Percentiles rank a stretch among this genome's conserved stretches.
Evolutionary conservation across 441 rosid species (phyloP).

Genomic region (Gossypium aridum): DNA sequence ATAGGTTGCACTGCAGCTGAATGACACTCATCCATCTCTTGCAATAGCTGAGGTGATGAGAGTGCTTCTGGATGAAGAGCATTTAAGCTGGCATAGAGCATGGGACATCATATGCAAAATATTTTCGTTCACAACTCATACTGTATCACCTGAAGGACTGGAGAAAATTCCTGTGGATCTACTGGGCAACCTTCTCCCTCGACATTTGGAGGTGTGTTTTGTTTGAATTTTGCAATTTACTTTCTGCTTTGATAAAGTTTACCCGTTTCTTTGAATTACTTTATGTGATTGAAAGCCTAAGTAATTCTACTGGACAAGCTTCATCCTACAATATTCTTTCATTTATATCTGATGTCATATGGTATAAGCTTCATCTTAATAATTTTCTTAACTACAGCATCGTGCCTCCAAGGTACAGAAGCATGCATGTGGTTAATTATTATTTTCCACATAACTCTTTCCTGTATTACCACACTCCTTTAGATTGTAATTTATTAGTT

Average conservation of each 20-base stretch:
- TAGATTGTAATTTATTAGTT: neutral
- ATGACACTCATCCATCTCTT: conserved; percentile 57
- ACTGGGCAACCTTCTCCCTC: conserved; percentile 44
- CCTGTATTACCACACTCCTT: neutral
- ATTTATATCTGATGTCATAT: neutral
- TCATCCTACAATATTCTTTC: neutral
- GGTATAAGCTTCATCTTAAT: neutral
- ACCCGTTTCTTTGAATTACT: neutral
- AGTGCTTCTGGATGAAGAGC: conserved; percentile 45
- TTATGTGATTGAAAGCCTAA: neutral
- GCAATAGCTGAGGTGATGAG: conserved; percentile 48
- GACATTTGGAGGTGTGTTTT: conserved; percentile 45
- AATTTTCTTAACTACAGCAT: neutral
- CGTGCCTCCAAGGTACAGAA: conserved; percentile 1
- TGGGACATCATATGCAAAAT: conserved; percentile 38
- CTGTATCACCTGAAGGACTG: conserved; percentile 38
- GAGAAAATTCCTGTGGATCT: conserved; percentile 50
- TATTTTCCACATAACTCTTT: neutral
- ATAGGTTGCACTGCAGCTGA: conserved; percentile 52
- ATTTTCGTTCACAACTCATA: conserved; percentile 50
- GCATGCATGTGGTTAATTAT: neutral
- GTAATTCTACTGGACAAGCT: neutral
- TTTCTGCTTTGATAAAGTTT: neutral
- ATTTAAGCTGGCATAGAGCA: conserved; percentile 36
- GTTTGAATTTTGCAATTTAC: neutral